Percentiles rank a stretch among this genome's conserved stretches.
These are phyloP conservation scores for Phytophthora macrochlamydospora DNA, from an alignment of 352 stramenopile genomes.

Conservation along the genomic window DNA sequence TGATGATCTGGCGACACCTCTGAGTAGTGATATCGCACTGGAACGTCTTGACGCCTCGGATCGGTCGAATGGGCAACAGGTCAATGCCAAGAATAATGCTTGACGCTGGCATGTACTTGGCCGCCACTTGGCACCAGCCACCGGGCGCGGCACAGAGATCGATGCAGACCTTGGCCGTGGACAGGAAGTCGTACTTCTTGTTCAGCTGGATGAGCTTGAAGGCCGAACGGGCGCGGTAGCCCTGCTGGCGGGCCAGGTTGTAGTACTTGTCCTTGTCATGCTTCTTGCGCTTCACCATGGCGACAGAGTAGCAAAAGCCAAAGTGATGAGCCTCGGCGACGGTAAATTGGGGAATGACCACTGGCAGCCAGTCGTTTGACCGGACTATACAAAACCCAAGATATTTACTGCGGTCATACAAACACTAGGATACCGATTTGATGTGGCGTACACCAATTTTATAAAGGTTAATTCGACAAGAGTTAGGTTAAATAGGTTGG, in stretches of 20 bases:
- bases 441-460: too few species aligned
- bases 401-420: not conserved
- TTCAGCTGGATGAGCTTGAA: conserved; percentile 99
- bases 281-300: conserved; percentile 97
- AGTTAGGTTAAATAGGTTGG: not conserved
- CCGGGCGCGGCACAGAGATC: conserved; percentile 99
- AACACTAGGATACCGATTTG: not conserved
- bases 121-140: conserved; percentile 96
- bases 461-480: too few species aligned
- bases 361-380: not conserved
- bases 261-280: conserved; percentile 99
- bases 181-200: conserved; percentile 99
- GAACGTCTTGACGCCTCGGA: conserved; percentile 97
- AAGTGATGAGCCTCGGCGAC: not conserved
- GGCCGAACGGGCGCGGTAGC: conserved; percentile 97
- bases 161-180: conserved; percentile 96
- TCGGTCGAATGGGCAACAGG: conserved; percentile 97
- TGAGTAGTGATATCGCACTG: conserved; percentile 95
- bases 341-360: conserved; percentile 18
- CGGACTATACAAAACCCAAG: not conserved
- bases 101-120: conserved; percentile 92
- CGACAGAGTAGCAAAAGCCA: conserved; percentile 4
- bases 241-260: conserved; percentile 98
- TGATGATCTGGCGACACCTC: conserved; percentile 91
- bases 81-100: conserved; percentile 99